phyloP scores from a whole-genome alignment of 2,329 filamentous ascomycete species.

The Emmonsia crescens region DNA sequence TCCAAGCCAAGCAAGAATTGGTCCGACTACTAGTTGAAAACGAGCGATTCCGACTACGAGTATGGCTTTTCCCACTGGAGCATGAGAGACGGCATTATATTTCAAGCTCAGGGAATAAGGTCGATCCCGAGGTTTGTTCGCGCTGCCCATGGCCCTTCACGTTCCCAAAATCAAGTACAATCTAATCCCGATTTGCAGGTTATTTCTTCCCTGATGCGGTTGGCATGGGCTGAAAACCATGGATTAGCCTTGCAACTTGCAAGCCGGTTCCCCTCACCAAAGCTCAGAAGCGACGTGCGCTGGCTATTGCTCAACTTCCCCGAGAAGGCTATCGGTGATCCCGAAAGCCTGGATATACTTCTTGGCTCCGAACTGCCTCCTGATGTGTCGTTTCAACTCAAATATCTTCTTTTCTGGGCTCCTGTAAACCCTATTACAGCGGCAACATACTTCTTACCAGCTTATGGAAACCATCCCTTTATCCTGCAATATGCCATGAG shows the following conservation, averaged over 20 bases:
- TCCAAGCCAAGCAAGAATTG: constrained; percentile 74
- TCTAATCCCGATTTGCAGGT: constrained; percentile 30
- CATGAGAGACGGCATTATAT: constrained; percentile 47
- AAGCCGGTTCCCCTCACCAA: constrained; percentile 65
- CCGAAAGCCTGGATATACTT: constrained; percentile 72
- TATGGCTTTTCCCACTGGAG: constrained; percentile 80
- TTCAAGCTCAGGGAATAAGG: constrained; percentile 28
- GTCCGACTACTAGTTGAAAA: constrained; percentile 69
- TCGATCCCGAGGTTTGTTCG: constrained; percentile 9
- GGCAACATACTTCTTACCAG: constrained; percentile 83
- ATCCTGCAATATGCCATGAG: constrained; percentile 95
- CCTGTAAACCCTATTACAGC: constrained; percentile 88
- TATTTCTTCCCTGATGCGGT: constrained; percentile 56
- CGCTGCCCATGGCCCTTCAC: not conserved
- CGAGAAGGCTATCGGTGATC: constrained; percentile 67
- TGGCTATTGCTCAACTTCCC: constrained; percentile 72
- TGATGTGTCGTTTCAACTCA: constrained; percentile 76
- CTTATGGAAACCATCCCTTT: constrained; percentile 83
- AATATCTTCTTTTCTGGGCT: constrained; percentile 89
- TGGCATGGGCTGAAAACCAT: constrained; percentile 79
- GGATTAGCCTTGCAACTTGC: constrained; percentile 78
- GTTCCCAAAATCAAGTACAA: not conserved
- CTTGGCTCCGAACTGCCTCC: constrained; percentile 64
- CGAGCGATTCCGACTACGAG: constrained; percentile 69
- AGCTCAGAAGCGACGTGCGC: constrained; percentile 64